phyloP scores from a whole-genome alignment of 148 eudicot genomes.

The Persicaria maculosa region DNA sequence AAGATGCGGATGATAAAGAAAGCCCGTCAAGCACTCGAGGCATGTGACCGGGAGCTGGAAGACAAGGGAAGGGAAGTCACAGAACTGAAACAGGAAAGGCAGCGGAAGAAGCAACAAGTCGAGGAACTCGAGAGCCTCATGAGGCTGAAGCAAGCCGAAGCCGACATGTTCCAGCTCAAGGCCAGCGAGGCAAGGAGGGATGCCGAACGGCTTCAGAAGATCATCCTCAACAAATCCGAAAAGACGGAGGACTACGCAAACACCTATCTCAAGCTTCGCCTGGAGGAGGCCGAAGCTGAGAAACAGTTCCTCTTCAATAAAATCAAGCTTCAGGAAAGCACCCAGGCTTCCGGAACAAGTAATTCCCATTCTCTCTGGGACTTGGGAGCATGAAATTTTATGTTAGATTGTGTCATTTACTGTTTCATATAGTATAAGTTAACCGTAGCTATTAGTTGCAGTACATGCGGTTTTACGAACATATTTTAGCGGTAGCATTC shows the following conservation, averaged over 20 bases:
- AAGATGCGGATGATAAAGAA: constrained; percentile 53
- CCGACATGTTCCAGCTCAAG: constrained; percentile 65
- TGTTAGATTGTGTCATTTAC: neutral
- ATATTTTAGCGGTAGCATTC: neutral
- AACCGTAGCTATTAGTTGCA: neutral
- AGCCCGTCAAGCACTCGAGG: constrained; percentile 55
- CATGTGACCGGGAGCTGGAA: constrained; percentile 57
- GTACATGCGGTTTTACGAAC: neutral
- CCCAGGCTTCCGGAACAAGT: constrained; percentile 4
- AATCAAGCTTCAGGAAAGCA: constrained; percentile 35
- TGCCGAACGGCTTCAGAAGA: constrained; percentile 53
- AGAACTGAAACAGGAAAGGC: constrained; percentile 48
- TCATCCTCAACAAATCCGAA: constrained; percentile 48
- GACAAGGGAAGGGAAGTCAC: constrained; percentile 55
- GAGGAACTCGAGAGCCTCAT: constrained; percentile 57
- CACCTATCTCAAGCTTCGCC: constrained; percentile 48
- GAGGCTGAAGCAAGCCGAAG: constrained; percentile 65
- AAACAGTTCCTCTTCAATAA: constrained; percentile 28
- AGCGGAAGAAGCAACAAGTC: constrained; percentile 54
- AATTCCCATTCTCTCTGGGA: constrained; percentile 9
- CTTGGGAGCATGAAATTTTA: neutral
- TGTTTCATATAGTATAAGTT: neutral
- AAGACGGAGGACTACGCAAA: constrained; percentile 51
- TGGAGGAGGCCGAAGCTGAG: constrained; percentile 66
- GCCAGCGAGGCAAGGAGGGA: constrained; percentile 64